These are phyloP conservation scores for Grammothele lineata DNA, from an alignment of 768 basidiomycete genomes.

Conservation along the genomic window DNA sequence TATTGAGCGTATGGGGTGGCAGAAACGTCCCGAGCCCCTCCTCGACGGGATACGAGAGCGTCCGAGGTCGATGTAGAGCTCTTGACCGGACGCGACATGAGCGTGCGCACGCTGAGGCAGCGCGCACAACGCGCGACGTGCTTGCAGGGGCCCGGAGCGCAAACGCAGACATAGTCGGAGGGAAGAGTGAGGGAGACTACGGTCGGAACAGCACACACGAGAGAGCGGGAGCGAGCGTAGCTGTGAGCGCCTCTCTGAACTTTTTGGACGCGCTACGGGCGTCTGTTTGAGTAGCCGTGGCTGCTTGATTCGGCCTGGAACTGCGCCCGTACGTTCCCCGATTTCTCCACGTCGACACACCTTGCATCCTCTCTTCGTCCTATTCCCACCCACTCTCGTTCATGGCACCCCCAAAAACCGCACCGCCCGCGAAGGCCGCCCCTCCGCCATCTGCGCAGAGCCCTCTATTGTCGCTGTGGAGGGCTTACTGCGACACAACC, in stretches of 20 bases:
- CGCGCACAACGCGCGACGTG: conserved; percentile 13
- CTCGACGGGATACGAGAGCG: conserved; percentile 62
- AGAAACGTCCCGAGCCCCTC: conserved; percentile 77
- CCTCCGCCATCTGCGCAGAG: too few species aligned
- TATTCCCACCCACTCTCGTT: conserved; percentile 31
- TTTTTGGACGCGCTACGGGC: conserved; percentile 15
- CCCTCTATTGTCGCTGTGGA: conserved; percentile 59
- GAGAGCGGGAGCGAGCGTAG: conserved; percentile 1
- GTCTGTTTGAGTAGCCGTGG: conserved; percentile 2
- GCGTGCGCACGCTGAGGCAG: conserved; percentile 10
- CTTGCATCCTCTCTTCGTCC: conserved; percentile 7
- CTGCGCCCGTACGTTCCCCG: neutral
- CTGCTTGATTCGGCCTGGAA: too few species aligned
- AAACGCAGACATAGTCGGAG: conserved; percentile 14
- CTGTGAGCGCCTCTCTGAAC: conserved; percentile 18
- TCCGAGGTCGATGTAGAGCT: conserved; percentile 45
- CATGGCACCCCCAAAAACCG: too few species aligned
- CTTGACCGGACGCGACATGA: conserved; percentile 24
- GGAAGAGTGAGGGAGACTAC: neutral
- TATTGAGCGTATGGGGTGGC: conserved; percentile 64
- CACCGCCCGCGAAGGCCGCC: too few species aligned
- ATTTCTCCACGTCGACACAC: conserved; percentile 21
- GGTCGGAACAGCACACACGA: conserved; percentile 1
- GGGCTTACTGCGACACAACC: conserved; percentile 73
- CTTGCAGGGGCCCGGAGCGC: conserved; percentile 12